These are phyloP conservation scores for Ambrosia hybrid DNA, from an alignment of 140 eudicot genomes.

Conservation along the genomic window DNA sequence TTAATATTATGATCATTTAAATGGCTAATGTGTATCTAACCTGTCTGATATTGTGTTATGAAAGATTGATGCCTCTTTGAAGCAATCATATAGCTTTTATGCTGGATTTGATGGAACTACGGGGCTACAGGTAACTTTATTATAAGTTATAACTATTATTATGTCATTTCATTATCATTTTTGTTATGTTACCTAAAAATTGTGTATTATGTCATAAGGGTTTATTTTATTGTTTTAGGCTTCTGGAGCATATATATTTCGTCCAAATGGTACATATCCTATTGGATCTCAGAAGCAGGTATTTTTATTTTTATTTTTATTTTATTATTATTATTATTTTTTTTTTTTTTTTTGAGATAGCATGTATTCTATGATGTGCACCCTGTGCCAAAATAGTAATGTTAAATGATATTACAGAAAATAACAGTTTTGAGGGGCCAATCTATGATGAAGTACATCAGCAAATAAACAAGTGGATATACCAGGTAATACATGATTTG, in stretches of 20 bases:
- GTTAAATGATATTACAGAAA: constrained; percentile 41
- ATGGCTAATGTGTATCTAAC: constrained; percentile 4
- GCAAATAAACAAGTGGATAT: constrained; percentile 73
- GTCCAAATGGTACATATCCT: constrained; percentile 72
- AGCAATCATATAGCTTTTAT: constrained; percentile 65
- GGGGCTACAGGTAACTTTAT: constrained; percentile 51
- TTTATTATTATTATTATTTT: neutral
- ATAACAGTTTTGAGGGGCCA: constrained; percentile 56
- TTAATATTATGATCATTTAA: neutral
- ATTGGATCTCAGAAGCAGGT: constrained; percentile 54
- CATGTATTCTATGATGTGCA: constrained; percentile 9
- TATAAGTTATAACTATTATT: neutral
- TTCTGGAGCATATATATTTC: constrained; percentile 88
- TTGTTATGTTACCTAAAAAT: neutral
- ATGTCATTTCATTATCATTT: neutral
- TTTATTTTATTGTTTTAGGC: constrained; percentile 48
- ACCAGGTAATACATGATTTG: constrained; percentile 59
- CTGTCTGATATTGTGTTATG: constrained; percentile 22
- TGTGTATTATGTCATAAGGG: neutral
- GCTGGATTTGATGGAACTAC: constrained; percentile 56
- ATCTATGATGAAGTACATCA: constrained; percentile 90
- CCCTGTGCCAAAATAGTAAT: constrained; percentile 8
- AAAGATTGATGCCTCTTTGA: constrained; percentile 62
- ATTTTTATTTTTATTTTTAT: neutral
- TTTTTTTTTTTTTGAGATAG: neutral